Base-by-base conservation (phyloP, 208 protist genomes). In the Trypanosoma avium region DNA sequence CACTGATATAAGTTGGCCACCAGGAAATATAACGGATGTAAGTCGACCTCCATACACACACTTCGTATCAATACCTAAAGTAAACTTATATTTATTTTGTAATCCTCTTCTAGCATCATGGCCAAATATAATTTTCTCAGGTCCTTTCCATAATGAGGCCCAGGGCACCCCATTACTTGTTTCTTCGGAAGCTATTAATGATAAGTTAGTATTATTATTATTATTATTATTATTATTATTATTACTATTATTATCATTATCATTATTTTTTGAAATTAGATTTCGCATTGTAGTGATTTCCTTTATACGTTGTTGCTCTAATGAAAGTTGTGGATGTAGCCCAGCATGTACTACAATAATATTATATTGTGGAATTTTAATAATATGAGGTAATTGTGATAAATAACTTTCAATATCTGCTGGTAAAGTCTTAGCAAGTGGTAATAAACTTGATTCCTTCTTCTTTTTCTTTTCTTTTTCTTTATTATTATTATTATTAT, bases 261-360 rank as follows among this genome's bases (percentile, higher is more conserved):
- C 54, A 22, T 43, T 30, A 54, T 24, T 38, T 12, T 52, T 38
- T 9, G 3, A 17, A 40, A 65, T 47, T 47, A 92, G 42, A 66
- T 82, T 81, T 21, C 88, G 86, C 83, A 88, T 88, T 13, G 56
- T 59, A 3, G 61, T 89, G 8, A 84, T 56, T 0, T 79, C 73
- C 30, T 82, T 61, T 38, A 69, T 59, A 15, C 24, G 8, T 59
- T 93, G 87, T 27, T 57, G 53, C 21, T 78, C 72, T 29, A 93
- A 59, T n/a, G 72, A 8, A 12, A 73, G 26, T 3, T 72, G 68
- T 1, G 82, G 82, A 43, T 90, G 69, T 6, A 95, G 62, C 27
- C 84, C 86, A 3, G 82, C 90, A 59, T 95, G 90, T 17, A 90
- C 78, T n/a, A 94, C 73, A 30, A 92, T 50, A 7, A 85, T 36